Evolutionary conservation across 1,284 basidiomycete genomes (phyloP), one percentile per base, ranked within the genome.

Genomic region (Microbotryum intermedium): DNA sequence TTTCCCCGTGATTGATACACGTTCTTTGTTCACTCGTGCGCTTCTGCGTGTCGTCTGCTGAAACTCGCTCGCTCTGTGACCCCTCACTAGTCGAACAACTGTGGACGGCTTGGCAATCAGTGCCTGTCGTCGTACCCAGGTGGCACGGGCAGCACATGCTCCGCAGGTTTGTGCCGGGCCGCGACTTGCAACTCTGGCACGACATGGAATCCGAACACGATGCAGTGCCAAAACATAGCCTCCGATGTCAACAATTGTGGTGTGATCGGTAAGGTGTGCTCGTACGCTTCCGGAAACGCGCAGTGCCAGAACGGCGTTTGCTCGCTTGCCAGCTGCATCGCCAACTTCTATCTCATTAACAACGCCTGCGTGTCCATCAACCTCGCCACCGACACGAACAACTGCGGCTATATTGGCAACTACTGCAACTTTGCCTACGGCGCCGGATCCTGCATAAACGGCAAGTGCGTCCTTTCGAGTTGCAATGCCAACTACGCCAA

Each of bases 51-150:
- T 11, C 6, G 13, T 6, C n/a, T 34, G 1, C 26, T 29, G 56
- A 48, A 51, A 11, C 26, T 39, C 47, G 11, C 30, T 30, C 43
- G 42, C 16, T 21, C n/a, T n/a, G n/a, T n/a, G n/a, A n/a, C n/a
- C n/a, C n/a, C 50, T 47, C 49, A 44, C 13, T 55, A 64, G 53
- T 18, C 50, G 7, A 53, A 53, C 50, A 64, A 64, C 53, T 56
- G 64, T 50, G 64, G 64, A 28, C 5, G 20, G n/a, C 28, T 59
- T 25, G 53, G 53, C 43, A 54, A 53, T 28, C 57, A 55, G 42
- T 65, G 64, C 58, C 60, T 58, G 18, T 26, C 54, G 18, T 59
- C 57, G 7, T 64, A 45, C 54, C 34, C 59, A n/a, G 53, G 61
- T 44, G 62, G 62, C 18, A 25, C 30, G 13, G 60, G 60, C 11